Conservation (phyloP, 169 alveolate species). For the Theileria equi region DNA sequence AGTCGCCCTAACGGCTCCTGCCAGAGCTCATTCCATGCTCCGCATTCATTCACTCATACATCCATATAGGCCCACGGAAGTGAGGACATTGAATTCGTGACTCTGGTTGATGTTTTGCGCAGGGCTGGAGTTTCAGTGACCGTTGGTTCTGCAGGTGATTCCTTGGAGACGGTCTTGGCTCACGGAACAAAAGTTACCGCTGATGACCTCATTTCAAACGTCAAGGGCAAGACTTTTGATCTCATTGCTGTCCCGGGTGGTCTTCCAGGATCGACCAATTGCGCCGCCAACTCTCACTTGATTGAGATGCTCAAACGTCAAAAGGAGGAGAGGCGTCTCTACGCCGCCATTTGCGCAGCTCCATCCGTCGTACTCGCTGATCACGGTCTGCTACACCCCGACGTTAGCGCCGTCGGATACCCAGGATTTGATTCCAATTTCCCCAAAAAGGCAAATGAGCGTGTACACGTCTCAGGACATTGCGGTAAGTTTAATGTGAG, state of each 20-base stretch:
- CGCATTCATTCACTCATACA: neutral
- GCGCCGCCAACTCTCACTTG: constrained; percentile 44
- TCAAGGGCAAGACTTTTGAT: constrained; percentile 56
- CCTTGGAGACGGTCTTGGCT: constrained; percentile 22
- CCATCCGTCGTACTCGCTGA: constrained; percentile 73
- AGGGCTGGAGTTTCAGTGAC: constrained; percentile 68
- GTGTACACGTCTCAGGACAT: constrained; percentile 70
- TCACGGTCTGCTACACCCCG: constrained; percentile 63
- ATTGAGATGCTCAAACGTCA: constrained; percentile 67
- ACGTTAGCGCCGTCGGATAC: constrained; percentile 70
- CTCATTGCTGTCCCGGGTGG: constrained; percentile 77
- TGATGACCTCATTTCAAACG: constrained; percentile 64
- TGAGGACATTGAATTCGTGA: constrained; percentile 74
- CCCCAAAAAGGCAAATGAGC: constrained; percentile 67
- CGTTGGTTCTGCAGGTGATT: constrained; percentile 32
- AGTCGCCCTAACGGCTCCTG: too few species aligned
- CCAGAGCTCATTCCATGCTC: neutral
- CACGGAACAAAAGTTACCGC: constrained; percentile 67
- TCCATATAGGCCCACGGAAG: constrained; percentile 66
- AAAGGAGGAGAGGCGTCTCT: constrained; percentile 59
- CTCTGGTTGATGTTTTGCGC: constrained; percentile 71
- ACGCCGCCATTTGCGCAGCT: constrained; percentile 80
- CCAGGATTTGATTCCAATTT: constrained; percentile 73
- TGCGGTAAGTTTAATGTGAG: constrained; percentile 53
- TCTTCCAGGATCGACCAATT: constrained; percentile 62